Percentiles rank a stretch among this genome's conserved stretches.
phyloP scores from a whole-genome alignment of 1,284 basidiomycete species.

The Hemileia vastatrix region DNA sequence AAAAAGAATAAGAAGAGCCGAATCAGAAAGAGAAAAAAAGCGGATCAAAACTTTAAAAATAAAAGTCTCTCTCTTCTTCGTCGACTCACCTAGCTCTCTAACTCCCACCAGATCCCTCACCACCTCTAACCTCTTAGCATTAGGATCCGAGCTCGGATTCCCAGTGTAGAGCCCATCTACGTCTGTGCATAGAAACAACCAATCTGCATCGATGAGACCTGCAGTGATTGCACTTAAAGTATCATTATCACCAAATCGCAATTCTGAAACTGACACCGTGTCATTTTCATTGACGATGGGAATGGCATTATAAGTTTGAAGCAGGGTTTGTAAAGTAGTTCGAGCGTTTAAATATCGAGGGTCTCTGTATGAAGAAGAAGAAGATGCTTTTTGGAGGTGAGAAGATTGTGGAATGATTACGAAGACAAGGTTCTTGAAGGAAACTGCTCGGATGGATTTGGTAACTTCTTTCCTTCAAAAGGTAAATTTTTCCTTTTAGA shows the following conservation, averaged over 20 bases:
- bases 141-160: conserved; percentile 84
- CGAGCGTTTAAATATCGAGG: conserved; percentile 87
- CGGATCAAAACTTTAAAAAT: not conserved
- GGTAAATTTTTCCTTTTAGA: too few species aligned
- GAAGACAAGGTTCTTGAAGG: too few species aligned
- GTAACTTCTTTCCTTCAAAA: too few species aligned
- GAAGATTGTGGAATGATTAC: too few species aligned
- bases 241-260: conserved; percentile 99
- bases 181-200: conserved; percentile 89
- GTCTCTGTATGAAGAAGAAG: too few species aligned
- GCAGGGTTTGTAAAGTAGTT: conserved; percentile 77
- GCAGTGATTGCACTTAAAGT: conserved; percentile 93
- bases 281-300: conserved; percentile 96
- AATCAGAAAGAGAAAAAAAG: not conserved
- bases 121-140: conserved; percentile 66
- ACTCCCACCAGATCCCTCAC: conserved; percentile 75
- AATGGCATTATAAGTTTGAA: conserved; percentile 72
- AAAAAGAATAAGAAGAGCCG: not conserved
- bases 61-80: conserved; percentile 46
- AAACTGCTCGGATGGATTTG: too few species aligned
- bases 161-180: conserved; percentile 92
- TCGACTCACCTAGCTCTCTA: conserved; percentile 72
- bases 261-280: conserved; percentile 87
- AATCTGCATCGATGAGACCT: conserved; percentile 93
- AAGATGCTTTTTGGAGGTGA: too few species aligned